Evolutionary conservation across 192 early-diverging fungal genomes (phyloP).

Genomic region (Coemansia sp.): DNA sequence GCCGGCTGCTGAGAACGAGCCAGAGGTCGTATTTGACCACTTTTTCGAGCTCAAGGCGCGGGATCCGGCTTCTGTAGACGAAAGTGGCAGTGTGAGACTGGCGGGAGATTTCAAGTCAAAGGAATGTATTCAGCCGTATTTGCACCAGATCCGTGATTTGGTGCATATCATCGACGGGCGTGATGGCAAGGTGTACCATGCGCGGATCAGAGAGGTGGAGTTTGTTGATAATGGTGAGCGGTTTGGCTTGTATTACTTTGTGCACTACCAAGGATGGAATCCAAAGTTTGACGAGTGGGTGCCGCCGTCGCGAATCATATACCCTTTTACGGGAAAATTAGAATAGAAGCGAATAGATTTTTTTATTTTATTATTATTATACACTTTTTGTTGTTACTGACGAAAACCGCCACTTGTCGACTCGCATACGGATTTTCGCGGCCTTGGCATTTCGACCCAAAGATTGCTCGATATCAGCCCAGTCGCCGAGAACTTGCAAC

Average conservation of each 20-base stretch:
- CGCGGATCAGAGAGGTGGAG: conserved; percentile 25
- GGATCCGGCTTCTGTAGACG: neutral
- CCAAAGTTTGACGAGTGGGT: conserved; percentile 50
- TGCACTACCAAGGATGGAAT: conserved; percentile 49
- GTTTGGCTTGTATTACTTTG: conserved; percentile 41
- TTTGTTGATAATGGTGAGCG: conserved; percentile 24
- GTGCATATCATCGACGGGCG: conserved; percentile 35
- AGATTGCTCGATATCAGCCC: conserved; percentile 33
- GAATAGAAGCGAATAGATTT: neutral
- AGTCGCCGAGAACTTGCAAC: conserved; percentile 15
- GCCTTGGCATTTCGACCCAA: conserved; percentile 28
- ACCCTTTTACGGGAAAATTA: neutral
- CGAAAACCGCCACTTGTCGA: conserved; percentile 9
- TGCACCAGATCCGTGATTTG: conserved; percentile 19
- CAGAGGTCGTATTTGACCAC: conserved; percentile 39
- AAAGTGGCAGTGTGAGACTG: neutral
- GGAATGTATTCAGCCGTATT: conserved; percentile 35
- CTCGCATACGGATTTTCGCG: conserved; percentile 15
- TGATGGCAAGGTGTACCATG: conserved; percentile 36
- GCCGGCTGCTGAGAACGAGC: conserved; percentile 15
- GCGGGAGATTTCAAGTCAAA: neutral
- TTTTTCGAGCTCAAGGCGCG: conserved; percentile 17
- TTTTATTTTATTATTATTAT: neutral
- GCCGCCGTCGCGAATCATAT: conserved; percentile 44
- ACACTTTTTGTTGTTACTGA: neutral